Percentiles rank a stretch among this genome's conserved stretches.
phyloP scores from a whole-genome alignment of 495 filamentous ascomycete genomes.

The Aspergillus kassunensis region DNA sequence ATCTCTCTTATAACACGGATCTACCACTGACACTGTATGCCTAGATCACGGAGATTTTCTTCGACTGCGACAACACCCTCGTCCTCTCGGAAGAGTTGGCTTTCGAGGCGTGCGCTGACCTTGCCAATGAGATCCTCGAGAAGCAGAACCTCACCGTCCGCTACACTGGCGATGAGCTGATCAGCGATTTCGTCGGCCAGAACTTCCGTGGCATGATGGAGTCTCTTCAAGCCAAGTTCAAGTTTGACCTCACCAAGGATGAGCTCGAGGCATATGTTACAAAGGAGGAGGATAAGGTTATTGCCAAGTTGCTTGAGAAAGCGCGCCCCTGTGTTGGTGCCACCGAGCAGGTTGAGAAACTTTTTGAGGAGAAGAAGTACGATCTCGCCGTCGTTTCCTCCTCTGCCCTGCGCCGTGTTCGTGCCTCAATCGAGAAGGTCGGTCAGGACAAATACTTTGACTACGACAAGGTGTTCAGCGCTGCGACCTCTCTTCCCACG shows the following conservation, averaged over 20 bases:
- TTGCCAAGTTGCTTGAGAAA: constrained; percentile 68
- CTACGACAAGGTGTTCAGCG: constrained; percentile 70
- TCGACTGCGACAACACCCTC: constrained; percentile 98
- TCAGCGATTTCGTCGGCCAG: constrained; percentile 88
- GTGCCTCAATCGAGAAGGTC: constrained; percentile 77
- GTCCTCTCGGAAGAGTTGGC: constrained; percentile 88
- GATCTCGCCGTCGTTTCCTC: constrained; percentile 77
- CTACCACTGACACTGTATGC: constrained; percentile 15
- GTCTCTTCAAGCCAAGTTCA: constrained; percentile 70
- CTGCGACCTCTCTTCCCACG: constrained; percentile 70
- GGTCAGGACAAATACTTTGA: constrained; percentile 78
- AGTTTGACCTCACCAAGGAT: constrained; percentile 60
- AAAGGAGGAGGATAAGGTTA: constrained; percentile 78
- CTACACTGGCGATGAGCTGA: constrained; percentile 76
- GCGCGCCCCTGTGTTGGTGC: constrained; percentile 73
- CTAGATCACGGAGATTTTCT: constrained; percentile 77
- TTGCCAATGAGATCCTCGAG: constrained; percentile 85
- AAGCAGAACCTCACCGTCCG: constrained; percentile 60
- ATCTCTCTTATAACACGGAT: constrained; percentile 3
- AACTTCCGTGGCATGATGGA: constrained; percentile 93
- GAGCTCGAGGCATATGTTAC: constrained; percentile 75
- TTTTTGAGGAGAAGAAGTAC: constrained; percentile 62
- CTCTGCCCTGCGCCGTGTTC: constrained; percentile 72
- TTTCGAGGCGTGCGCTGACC: constrained; percentile 90
- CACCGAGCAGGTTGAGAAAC: constrained; percentile 61